phyloP scores from a whole-genome alignment of 305 asterid species.

The Plantago rigida region DNA sequence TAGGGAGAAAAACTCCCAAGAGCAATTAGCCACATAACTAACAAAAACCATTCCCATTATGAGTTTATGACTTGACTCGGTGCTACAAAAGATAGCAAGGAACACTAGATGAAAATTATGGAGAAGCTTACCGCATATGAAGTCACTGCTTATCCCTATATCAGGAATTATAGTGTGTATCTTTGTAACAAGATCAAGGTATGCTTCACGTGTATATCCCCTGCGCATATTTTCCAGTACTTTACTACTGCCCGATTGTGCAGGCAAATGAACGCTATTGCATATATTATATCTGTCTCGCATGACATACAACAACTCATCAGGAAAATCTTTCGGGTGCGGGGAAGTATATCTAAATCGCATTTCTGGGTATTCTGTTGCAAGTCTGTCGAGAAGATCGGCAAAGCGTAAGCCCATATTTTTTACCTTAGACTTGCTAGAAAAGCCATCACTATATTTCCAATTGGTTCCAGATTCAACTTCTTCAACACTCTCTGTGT shows the following conservation, averaged over 20 bases:
- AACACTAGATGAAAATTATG: slow-evolving; percentile 14
- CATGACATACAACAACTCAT: slow-evolving; percentile 77
- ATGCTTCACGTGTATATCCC: slow-evolving; percentile 79
- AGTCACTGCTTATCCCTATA: slow-evolving; percentile 90
- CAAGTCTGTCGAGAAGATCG: slow-evolving; percentile 76
- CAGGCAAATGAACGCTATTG: slow-evolving; percentile 90
- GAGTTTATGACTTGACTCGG: slow-evolving; percentile 2
- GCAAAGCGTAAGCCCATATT: slow-evolving; percentile 83
- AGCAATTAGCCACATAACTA: neutral
- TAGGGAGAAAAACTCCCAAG: neutral
- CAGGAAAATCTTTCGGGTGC: slow-evolving; percentile 94
- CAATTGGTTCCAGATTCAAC: slow-evolving; percentile 64
- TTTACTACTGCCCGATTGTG: slow-evolving; percentile 84
- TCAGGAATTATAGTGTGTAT: slow-evolving; percentile 65
- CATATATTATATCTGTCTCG: slow-evolving; percentile 78
- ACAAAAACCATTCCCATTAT: neutral
- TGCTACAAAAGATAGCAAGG: slow-evolving; percentile 10
- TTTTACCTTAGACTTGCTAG: slow-evolving; percentile 65
- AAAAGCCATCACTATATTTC: slow-evolving; percentile 85
- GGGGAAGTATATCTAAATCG: slow-evolving; percentile 94
- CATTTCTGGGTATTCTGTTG: slow-evolving; percentile 83
- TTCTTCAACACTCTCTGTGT: slow-evolving; percentile 56
- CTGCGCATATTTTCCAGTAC: slow-evolving; percentile 88
- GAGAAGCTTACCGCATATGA: slow-evolving; percentile 68
- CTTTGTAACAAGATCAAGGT: slow-evolving; percentile 75